Conservation (phyloP, 352 stramenopile species). For the Phytophthora colocasiae region DNA sequence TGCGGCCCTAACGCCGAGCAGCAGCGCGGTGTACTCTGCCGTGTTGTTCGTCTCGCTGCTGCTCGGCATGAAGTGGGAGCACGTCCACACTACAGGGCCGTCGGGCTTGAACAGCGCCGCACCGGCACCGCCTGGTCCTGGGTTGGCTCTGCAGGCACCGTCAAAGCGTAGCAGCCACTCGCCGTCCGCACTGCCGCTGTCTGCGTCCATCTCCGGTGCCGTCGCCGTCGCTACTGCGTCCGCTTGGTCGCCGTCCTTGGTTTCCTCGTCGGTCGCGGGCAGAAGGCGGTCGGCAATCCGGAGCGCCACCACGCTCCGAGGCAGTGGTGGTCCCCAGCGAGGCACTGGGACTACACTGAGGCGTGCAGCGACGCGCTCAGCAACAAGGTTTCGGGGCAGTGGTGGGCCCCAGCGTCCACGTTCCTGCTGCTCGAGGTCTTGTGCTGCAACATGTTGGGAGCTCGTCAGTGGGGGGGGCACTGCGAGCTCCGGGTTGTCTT, state of each 20-base stretch:
- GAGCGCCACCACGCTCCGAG: not conserved
- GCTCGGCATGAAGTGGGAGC: not conserved
- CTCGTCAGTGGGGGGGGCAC: too few species aligned
- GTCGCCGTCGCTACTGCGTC: not conserved
- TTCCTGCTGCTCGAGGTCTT: not conserved
- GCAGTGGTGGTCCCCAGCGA: not conserved
- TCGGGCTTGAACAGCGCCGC: not conserved
- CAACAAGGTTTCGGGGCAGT: not conserved
- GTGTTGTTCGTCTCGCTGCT: not conserved
- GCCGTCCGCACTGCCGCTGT: too few species aligned
- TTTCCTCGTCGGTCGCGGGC: too few species aligned
- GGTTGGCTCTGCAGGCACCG: too few species aligned
- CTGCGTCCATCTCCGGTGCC: too few species aligned
- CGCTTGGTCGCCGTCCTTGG: not conserved
- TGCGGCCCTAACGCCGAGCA: not conserved
- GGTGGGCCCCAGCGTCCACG: not conserved
- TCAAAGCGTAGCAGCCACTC: not conserved
- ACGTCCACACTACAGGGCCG: not conserved
- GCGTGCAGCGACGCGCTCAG: not conserved
- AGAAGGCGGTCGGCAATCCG: not conserved
- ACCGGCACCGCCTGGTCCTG: too few species aligned
- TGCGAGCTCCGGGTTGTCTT: too few species aligned
- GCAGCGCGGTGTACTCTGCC: not conserved
- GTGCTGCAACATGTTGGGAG: not conserved
- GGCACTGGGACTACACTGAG: not conserved